Percentiles rank a stretch among this genome's conserved stretches.
phyloP scores from a whole-genome alignment of 73 alveolate species.

The Tetrahymena thermophila region DNA sequence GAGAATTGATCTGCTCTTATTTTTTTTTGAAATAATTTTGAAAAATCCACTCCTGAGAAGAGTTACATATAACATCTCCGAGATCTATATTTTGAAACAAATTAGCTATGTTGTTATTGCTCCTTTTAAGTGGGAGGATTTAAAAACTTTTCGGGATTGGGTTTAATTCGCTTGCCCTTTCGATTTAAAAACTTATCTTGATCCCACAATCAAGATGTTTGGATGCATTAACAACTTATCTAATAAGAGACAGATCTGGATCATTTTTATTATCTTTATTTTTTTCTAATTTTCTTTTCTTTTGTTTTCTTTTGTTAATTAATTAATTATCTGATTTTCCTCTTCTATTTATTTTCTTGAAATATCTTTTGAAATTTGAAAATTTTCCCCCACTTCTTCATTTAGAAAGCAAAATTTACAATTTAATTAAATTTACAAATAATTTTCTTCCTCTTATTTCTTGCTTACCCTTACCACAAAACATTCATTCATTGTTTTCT shows the following conservation, averaged over 20 bases:
- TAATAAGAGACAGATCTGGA: not conserved
- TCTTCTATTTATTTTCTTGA: not conserved
- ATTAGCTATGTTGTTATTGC: not conserved
- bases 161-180: slow-evolving; percentile 1
- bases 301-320: not conserved
- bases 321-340: not conserved
- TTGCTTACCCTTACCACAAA: not conserved
- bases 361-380: not conserved
- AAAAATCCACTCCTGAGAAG: not conserved
- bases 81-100: not conserved
- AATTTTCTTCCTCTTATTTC: not conserved
- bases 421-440: not conserved
- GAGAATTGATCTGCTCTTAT: not conserved
- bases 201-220: not conserved
- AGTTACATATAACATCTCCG: not conserved
- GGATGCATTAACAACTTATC: not conserved
- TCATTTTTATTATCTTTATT: not conserved
- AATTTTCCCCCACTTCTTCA: not conserved
- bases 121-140: not conserved
- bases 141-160: not conserved
- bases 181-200: not conserved
- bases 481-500: too few relatives aligned
- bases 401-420: not conserved
- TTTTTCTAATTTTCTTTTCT: not conserved
- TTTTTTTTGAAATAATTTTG: not conserved